Evolutionary conservation across 805 yeast species (phyloP), one percentile per base, ranked within the genome.

Genomic region (Wickerhamiella shivajii): DNA sequence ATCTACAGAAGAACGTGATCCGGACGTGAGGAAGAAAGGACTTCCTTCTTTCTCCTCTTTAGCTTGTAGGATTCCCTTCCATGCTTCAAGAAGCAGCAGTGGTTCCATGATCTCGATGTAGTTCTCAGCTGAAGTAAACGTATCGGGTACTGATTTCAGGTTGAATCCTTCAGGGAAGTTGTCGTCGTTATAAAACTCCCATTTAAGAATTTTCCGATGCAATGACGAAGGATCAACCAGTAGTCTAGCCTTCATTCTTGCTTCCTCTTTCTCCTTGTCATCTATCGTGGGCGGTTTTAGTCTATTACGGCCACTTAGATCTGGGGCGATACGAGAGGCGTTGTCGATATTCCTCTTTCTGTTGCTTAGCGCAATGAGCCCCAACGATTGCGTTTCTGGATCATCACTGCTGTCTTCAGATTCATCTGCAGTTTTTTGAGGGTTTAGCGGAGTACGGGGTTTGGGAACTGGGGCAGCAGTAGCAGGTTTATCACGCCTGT

Each of bases 51-150:
- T 26, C 12, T 78, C 70, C 31, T 70, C 71, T 41, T 77, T 73
- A 0, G 90, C 72, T 4, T 80, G 65, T 43, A 73, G 76, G 18
- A 90, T 68, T 0, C 81, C 77, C 48, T 85, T 93, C 96, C 97
- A 92, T 42, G 93, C 79, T 56, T 90, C 99, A 25, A 87, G 56
- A 50, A 85, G 57, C 27, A 90, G 58, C 27, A 90, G 61, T 0
- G 98, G 98, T 43, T 75, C 79, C 53, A 81, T 77, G 1, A 69
- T 63, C 22, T 61, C 59, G 30, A 67, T 68, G 48, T 92, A 90
- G 3, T 77, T 83, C n/a, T 57, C 60, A 4, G 73, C 71, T 32
- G 67, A 58, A 0, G 46, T 37, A 48, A 80, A 90, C 2, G 55
- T 46, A 42, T 72, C 72, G 18, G 68, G 66, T 5, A 80, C 75